A percentile compares a stretch with the other conserved stretches of the same genome.
Conservation (phyloP, 371 early-diverging fungal genomes). For the Mortierella sp. region DNA sequence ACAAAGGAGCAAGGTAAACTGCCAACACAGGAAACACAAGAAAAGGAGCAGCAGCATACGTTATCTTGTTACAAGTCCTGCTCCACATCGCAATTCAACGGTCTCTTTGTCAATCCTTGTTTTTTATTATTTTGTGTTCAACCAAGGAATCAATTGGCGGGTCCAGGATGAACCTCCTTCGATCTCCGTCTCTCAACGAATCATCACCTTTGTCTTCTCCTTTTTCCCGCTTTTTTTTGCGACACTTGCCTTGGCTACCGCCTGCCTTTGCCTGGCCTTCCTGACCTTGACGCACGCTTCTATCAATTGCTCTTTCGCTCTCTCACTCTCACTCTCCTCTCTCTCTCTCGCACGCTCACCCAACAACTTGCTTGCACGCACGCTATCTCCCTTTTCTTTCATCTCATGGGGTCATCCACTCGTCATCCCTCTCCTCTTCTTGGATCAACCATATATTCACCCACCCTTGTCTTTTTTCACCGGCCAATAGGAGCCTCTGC, state of each 20-base stretch:
- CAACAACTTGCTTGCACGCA: not conserved
- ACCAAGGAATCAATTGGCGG: not conserved
- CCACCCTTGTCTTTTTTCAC: not conserved
- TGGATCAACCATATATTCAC: slow-evolving; percentile 3
- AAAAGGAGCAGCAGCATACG: not conserved
- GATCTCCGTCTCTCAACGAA: not conserved
- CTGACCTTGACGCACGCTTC: slow-evolving; percentile 9
- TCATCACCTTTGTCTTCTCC: not conserved
- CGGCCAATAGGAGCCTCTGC: slow-evolving; percentile 37
- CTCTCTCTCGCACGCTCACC: not conserved
- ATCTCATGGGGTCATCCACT: not conserved
- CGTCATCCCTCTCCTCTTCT: not conserved
- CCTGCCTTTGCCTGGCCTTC: not conserved
- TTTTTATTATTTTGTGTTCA: slow-evolving; percentile 15
- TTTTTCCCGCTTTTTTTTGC: slow-evolving; percentile 8
- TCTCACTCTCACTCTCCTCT: not conserved
- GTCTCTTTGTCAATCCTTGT: not conserved
- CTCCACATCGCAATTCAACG: not conserved
- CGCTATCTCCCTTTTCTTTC: not conserved
- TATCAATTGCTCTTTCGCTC: slow-evolving; percentile 3
- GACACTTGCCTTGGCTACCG: not conserved
- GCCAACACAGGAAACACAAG: not conserved
- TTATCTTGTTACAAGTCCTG: not conserved
- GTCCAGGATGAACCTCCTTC: not conserved
- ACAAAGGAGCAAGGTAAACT: slow-evolving; percentile 50